Conservation (phyloP, 208 protist genomes). For the Blechomonas ayalai region DNA sequence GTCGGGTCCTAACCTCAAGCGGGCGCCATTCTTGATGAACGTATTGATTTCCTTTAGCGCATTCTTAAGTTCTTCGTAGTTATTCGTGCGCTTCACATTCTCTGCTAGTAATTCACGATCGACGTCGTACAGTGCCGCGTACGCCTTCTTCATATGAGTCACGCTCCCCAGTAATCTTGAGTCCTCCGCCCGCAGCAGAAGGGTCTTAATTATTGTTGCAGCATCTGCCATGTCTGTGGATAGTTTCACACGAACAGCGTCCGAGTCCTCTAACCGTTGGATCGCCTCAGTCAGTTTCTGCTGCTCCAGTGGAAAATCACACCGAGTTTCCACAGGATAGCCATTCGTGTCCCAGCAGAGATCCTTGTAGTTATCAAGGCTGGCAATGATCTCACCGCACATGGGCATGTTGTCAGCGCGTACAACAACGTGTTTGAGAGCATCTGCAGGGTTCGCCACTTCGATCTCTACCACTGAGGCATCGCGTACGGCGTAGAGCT, state of each 20-base stretch:
- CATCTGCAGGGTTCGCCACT: conserved; percentile 15
- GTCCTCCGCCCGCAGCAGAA: conserved; percentile 91
- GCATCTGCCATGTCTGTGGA: conserved; percentile 92
- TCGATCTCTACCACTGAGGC: conserved; percentile 37
- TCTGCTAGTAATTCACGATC: conserved; percentile 88
- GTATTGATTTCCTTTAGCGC: conserved; percentile 87
- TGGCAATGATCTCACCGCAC: conserved; percentile 81
- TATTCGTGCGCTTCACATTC: conserved; percentile 90
- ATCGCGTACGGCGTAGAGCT: conserved; percentile 67
- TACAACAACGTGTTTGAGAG: conserved; percentile 30
- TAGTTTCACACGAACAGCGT: conserved; percentile 80
- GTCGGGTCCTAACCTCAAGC: conserved; percentile 73
- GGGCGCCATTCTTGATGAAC: conserved; percentile 89
- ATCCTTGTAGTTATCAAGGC: too few relatives aligned
- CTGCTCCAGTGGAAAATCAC: conserved; percentile 81
- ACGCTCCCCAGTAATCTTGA: conserved; percentile 87
- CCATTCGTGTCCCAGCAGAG: neutral
- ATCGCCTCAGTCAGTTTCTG: conserved; percentile 45
- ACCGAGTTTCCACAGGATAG: conserved; percentile 16
- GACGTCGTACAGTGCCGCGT: conserved; percentile 78
- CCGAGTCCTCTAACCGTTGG: conserved; percentile 77
- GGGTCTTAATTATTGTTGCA: conserved; percentile 76
- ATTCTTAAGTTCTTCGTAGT: conserved; percentile 85
- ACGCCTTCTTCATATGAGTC: conserved; percentile 62
- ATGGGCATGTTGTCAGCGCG: conserved; percentile 71